Conservation (phyloP, 2,329 filamentous ascomycete species). For the Anthostomella pinea region DNA sequence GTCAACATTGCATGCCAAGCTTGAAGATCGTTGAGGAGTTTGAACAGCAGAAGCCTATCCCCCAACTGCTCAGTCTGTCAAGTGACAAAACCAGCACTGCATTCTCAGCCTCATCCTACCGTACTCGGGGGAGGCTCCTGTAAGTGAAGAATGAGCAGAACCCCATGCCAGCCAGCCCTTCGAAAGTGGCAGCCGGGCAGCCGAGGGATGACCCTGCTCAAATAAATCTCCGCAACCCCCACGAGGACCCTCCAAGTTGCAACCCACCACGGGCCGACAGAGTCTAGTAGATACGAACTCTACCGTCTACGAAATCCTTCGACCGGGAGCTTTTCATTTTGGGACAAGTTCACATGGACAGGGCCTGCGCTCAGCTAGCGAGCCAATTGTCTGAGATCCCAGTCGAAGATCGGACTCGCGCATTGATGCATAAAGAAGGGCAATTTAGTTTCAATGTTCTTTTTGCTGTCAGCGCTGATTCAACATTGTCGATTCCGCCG, state of each 20-base stretch:
- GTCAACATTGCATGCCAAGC: too few species aligned
- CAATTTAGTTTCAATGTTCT: background rate
- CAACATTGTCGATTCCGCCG: background rate
- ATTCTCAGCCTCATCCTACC: too few species aligned
- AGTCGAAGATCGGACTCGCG: background rate
- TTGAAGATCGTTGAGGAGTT: too few species aligned
- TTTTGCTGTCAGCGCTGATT: background rate
- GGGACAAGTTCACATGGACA: background rate
- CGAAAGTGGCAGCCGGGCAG: background rate
- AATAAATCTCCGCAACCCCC: background rate
- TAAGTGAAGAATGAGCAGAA: too few species aligned
- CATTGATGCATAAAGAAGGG: conserved; percentile 2
- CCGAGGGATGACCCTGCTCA: too few species aligned
- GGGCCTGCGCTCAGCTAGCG: background rate
- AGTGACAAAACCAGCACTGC: too few species aligned
- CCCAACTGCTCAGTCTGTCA: too few species aligned
- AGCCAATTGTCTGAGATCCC: background rate
- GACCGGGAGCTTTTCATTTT: background rate
- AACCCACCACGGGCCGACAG: too few species aligned
- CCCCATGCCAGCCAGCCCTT: background rate
- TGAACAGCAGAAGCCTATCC: too few species aligned
- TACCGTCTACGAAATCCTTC: background rate
- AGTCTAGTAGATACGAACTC: background rate
- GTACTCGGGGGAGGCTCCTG: too few species aligned
- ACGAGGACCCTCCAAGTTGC: background rate